These are phyloP conservation scores for Xylariales sp. DNA, from an alignment of 2,329 filamentous ascomycete genomes.

Conservation along the genomic window DNA sequence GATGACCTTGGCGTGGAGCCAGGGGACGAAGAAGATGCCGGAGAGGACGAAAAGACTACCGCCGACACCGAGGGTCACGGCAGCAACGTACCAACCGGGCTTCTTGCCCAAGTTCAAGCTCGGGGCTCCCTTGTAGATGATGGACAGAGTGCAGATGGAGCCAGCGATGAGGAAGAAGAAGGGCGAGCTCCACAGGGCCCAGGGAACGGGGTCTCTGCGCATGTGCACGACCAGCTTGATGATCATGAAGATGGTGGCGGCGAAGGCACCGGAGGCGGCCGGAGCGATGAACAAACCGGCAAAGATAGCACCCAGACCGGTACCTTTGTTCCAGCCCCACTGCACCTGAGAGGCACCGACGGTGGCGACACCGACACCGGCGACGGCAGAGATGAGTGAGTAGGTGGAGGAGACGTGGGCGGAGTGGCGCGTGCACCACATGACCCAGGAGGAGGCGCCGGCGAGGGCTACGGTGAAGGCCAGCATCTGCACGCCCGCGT, in stretches of 20 bases:
- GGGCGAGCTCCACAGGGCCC: conserved; percentile 69
- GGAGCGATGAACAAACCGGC: conserved; percentile 70
- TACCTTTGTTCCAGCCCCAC: conserved; percentile 67
- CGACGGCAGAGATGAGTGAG: conserved; percentile 65
- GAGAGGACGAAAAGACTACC: conserved; percentile 55
- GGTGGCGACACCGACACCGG: conserved; percentile 65
- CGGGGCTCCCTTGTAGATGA: conserved; percentile 78
- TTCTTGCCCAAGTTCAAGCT: conserved; percentile 61
- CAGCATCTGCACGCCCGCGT: conserved; percentile 64
- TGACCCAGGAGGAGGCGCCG: conserved; percentile 67
- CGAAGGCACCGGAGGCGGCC: conserved; percentile 60
- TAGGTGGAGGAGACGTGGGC: conserved; percentile 71
- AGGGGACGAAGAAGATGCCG: conserved; percentile 71
- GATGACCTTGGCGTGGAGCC: conserved; percentile 60
- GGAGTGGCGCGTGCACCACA: conserved; percentile 73
- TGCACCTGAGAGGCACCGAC: conserved; percentile 57
- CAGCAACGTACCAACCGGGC: conserved; percentile 62
- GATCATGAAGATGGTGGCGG: conserved; percentile 64
- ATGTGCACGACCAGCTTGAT: conserved; percentile 69
- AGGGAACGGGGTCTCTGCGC: conserved; percentile 65
- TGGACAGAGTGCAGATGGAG: conserved; percentile 69
- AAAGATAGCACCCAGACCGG: conserved; percentile 69
- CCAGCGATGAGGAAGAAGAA: conserved; percentile 75
- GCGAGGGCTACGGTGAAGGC: conserved; percentile 62
- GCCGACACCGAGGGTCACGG: conserved; percentile 62